Conservation (phyloP, 805 yeast genomes). For the Pichia pseudocactophila region DNA sequence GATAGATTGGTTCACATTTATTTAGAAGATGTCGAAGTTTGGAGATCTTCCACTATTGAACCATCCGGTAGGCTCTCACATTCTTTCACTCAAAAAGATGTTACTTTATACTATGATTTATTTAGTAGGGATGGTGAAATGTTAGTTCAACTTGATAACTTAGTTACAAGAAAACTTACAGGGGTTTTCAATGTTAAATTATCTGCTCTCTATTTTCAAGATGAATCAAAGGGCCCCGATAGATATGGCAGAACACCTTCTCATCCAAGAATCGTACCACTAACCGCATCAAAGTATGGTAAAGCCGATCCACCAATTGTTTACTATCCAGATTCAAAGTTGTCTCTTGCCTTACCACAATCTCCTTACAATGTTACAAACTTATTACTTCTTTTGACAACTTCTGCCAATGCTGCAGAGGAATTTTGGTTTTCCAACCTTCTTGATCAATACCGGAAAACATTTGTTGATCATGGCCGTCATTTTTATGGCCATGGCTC, state of each 20-base stretch:
- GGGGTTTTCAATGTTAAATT: conserved; percentile 54
- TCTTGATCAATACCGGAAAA: conserved; percentile 37
- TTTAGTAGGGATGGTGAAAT: conserved; percentile 37
- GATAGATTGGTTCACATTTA: conserved; percentile 60
- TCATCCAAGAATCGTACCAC: conserved; percentile 27
- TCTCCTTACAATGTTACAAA: conserved; percentile 50
- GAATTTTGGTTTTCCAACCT: conserved; percentile 75
- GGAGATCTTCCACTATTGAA: conserved; percentile 84
- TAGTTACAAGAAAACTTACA: conserved; percentile 41
- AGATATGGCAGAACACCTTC: neutral
- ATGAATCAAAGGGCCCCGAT: conserved; percentile 10
- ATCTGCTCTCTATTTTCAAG: conserved; percentile 40
- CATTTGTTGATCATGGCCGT: conserved; percentile 33
- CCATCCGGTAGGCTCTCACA: conserved; percentile 47
- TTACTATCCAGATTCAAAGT: conserved; percentile 35
- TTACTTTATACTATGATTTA: conserved; percentile 43
- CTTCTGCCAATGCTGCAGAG: conserved; percentile 71
- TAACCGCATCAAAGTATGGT: conserved; percentile 21
- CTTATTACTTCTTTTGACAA: conserved; percentile 48
- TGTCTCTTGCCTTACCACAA: conserved; percentile 34
- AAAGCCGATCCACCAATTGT: conserved; percentile 32
- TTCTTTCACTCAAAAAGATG: conserved; percentile 52
- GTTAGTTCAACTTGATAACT: conserved; percentile 58
- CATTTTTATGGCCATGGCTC: conserved; percentile 59
- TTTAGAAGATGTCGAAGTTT: conserved; percentile 54